phyloP scores from a whole-genome alignment of 2,329 filamentous ascomycete genomes.

The Alternaria tenuissima region DNA sequence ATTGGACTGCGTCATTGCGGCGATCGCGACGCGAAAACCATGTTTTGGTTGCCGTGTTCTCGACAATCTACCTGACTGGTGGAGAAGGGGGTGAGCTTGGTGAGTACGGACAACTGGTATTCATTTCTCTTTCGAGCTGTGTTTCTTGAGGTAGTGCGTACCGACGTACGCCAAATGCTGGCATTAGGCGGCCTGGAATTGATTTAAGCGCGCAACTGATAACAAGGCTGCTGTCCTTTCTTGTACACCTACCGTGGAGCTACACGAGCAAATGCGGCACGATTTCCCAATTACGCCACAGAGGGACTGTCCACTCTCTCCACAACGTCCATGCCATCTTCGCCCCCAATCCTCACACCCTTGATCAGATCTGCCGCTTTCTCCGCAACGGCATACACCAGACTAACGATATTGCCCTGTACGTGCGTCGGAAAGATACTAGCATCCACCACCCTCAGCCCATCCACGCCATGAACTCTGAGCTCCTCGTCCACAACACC shows the following conservation, averaged over 20 bases:
- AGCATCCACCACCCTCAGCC: conserved; percentile 41
- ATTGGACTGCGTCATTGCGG: conserved; percentile 21
- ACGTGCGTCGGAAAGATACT: conserved; percentile 37
- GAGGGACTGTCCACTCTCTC: neutral
- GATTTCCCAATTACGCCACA: neutral
- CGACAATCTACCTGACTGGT: neutral
- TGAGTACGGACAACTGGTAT: neutral
- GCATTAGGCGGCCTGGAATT: neutral
- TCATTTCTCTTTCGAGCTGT: neutral
- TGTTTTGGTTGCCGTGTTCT: neutral
- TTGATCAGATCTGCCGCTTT: conserved; percentile 37
- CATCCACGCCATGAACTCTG: conserved; percentile 40
- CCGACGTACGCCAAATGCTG: neutral
- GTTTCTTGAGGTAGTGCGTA: neutral
- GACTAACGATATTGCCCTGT: conserved; percentile 27
- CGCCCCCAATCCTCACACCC: conserved; percentile 9
- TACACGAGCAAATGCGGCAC: neutral
- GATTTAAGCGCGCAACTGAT: neutral
- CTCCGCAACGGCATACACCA: conserved; percentile 40
- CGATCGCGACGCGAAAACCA: conserved; percentile 10
- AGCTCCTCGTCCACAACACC: conserved; percentile 43
- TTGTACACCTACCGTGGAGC: neutral
- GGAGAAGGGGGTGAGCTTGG: neutral
- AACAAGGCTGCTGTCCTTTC: neutral
- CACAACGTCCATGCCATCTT: conserved; percentile 1